A percentile compares a stretch with the other conserved stretches of the same genome.
These are phyloP conservation scores for Volvox africanus DNA, from an alignment of 139 green algal species.

Conservation along the genomic window DNA sequence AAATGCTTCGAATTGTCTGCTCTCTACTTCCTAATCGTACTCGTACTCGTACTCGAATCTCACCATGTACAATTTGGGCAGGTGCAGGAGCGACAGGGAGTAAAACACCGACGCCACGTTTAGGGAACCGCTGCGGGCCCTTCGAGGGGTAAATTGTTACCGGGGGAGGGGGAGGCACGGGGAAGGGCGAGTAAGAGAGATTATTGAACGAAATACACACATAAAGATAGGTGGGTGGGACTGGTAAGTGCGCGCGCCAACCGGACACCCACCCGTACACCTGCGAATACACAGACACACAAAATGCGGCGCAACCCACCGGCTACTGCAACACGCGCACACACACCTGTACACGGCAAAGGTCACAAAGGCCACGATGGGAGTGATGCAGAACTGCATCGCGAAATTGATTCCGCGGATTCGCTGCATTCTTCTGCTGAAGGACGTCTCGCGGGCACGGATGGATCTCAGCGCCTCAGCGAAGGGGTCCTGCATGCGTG, in stretches of 20 bases:
- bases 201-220: too few relatives aligned
- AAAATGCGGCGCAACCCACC: too few relatives aligned
- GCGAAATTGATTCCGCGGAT: constrained; percentile 81
- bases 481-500: constrained; percentile 24
- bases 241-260: too few relatives aligned
- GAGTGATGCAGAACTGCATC: constrained; percentile 79
- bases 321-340: too few relatives aligned
- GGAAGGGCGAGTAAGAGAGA: background rate
- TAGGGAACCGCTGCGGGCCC: constrained; percentile 53
- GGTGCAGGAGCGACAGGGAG: constrained; percentile 70
- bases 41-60: background rate
- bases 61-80: constrained; percentile 78
- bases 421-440: constrained; percentile 67
- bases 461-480: constrained; percentile 30
- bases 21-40: too few relatives aligned
- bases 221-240: too few relatives aligned
- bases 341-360: constrained; percentile 72
- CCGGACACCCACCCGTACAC: too few relatives aligned
- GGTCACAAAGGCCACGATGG: constrained; percentile 77
- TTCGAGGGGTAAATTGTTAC: background rate
- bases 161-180: background rate
- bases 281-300: too few relatives aligned
- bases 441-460: constrained; percentile 54
- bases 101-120: constrained; percentile 81
- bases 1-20: too few relatives aligned